These are phyloP conservation scores for Corymbia calophylla DNA, from an alignment of 441 rosid genomes.

Conservation along the genomic window DNA sequence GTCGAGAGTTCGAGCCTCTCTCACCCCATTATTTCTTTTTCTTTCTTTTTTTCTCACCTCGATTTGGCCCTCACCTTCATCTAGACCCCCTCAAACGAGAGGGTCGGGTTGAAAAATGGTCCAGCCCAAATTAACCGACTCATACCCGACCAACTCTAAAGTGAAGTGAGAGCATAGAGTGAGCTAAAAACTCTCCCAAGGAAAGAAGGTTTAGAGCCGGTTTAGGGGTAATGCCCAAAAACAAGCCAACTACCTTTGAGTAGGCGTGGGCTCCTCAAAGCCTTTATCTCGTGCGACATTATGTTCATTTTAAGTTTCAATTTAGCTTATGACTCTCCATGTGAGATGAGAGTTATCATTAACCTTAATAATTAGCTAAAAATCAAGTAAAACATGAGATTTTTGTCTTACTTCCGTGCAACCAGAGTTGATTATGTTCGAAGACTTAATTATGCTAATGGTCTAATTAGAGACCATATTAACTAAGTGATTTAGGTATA, in stretches of 20 bases:
- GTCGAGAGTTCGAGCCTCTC: conserved; percentile 97
- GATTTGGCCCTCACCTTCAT: neutral
- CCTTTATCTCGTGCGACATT: neutral
- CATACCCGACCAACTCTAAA: neutral
- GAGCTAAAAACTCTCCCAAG: neutral
- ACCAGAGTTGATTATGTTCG: too few relatives aligned
- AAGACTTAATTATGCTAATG: neutral
- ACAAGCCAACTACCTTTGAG: neutral
- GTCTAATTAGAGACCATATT: neutral
- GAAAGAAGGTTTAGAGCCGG: neutral
- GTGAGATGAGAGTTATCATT: rapidly evolving
- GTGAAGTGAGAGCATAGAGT: rapidly evolving
- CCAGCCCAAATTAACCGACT: neutral
- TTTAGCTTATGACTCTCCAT: neutral
- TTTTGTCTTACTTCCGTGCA: neutral
- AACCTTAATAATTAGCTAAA: too few relatives aligned
- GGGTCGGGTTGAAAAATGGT: too few relatives aligned
- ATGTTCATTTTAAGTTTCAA: neutral
- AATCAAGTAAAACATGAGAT: too few relatives aligned
- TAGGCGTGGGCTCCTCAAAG: rapidly evolving
- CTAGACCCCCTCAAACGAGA: too few relatives aligned
- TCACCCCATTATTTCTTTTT: conserved; percentile 37
- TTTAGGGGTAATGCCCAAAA: neutral
- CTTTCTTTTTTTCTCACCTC: neutral
- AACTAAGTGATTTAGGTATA: neutral